A percentile compares a stretch with the other conserved stretches of the same genome.
Evolutionary conservation across 495 filamentous ascomycete species (phyloP).

Genomic region (Aspergillus sclerotiicarbonarius): DNA sequence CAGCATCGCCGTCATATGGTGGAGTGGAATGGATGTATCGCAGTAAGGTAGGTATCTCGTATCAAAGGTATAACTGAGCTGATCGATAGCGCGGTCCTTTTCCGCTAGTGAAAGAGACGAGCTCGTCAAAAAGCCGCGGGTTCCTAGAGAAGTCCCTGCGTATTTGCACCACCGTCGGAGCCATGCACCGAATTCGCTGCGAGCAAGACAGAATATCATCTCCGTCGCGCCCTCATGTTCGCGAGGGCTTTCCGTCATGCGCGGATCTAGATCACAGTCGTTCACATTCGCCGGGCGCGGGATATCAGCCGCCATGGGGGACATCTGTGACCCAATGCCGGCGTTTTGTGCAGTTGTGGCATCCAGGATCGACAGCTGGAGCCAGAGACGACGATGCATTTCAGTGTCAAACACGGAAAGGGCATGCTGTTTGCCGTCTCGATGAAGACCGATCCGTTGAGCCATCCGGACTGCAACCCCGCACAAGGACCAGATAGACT

Average conservation of each 20-base stretch:
- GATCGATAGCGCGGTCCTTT: slow-evolving; percentile 45
- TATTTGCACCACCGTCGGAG: slow-evolving; percentile 31
- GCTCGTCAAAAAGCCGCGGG: slow-evolving; percentile 32
- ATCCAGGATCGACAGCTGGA: slow-evolving; percentile 37
- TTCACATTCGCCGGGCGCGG: slow-evolving; percentile 52
- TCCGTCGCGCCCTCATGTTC: slow-evolving; percentile 60
- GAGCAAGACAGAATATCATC: slow-evolving; percentile 65
- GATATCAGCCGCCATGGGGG: slow-evolving; percentile 25
- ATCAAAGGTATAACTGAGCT: slow-evolving; percentile 33
- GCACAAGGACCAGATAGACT: slow-evolving; percentile 43
- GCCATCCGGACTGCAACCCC: slow-evolving; percentile 42
- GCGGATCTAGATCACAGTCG: slow-evolving; percentile 57
- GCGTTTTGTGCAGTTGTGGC: slow-evolving; percentile 34
- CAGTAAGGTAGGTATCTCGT: slow-evolving; percentile 54
- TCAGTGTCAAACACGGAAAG: slow-evolving; percentile 45
- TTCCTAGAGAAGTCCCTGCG: slow-evolving; percentile 26
- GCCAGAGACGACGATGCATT: slow-evolving; percentile 44
- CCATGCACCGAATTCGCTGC: slow-evolving; percentile 41
- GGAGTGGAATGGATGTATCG: slow-evolving; percentile 60
- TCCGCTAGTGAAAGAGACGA: slow-evolving; percentile 38
- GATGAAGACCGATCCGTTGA: slow-evolving; percentile 46
- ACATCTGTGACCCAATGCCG: slow-evolving; percentile 24
- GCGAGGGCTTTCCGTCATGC: slow-evolving; percentile 51
- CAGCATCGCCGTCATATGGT: slow-evolving; percentile 52
- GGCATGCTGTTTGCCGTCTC: slow-evolving; percentile 35